Evolutionary conservation across 495 filamentous ascomycete species (phyloP).

Genomic region (Xylaria venustula): DNA sequence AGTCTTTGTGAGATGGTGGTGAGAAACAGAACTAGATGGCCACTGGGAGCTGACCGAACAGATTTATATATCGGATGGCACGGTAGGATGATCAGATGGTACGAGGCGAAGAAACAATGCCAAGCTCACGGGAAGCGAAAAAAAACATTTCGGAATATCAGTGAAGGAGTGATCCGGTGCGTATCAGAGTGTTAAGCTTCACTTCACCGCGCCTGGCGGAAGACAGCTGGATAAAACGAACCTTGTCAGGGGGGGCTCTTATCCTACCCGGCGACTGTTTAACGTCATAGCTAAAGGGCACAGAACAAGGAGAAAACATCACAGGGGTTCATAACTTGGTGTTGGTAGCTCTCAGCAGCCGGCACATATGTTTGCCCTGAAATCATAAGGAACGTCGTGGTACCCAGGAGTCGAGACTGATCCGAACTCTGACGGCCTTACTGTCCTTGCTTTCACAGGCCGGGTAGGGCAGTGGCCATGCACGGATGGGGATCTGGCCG

Average conservation of each 20-base stretch:
- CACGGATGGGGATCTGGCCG: constrained; percentile 39
- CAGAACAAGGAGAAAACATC: constrained; percentile 22
- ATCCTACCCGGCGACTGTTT: constrained; percentile 19
- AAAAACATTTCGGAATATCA: constrained; percentile 40
- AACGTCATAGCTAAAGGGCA: constrained; percentile 22
- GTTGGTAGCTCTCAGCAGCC: not conserved
- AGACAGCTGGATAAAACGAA: constrained; percentile 41
- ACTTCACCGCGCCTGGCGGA: constrained; percentile 25
- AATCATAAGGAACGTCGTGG: not conserved
- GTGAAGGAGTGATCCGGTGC: constrained; percentile 41
- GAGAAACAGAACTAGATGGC: constrained; percentile 31
- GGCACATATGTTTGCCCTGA: not conserved
- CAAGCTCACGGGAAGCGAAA: constrained; percentile 35
- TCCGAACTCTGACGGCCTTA: constrained; percentile 2
- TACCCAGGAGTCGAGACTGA: constrained; percentile 14
- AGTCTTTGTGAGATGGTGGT: constrained; percentile 38
- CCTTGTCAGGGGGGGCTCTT: constrained; percentile 17
- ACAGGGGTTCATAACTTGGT: not conserved
- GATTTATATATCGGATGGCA: constrained; percentile 42
- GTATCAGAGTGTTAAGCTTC: constrained; percentile 45
- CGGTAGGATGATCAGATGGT: constrained; percentile 30
- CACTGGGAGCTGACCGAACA: constrained; percentile 17
- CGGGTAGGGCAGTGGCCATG: constrained; percentile 24
- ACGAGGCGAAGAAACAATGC: constrained; percentile 36
- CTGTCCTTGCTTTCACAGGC: not conserved